phyloP scores from a whole-genome alignment of 345 rosid genomes.

The Camelina laxa region DNA sequence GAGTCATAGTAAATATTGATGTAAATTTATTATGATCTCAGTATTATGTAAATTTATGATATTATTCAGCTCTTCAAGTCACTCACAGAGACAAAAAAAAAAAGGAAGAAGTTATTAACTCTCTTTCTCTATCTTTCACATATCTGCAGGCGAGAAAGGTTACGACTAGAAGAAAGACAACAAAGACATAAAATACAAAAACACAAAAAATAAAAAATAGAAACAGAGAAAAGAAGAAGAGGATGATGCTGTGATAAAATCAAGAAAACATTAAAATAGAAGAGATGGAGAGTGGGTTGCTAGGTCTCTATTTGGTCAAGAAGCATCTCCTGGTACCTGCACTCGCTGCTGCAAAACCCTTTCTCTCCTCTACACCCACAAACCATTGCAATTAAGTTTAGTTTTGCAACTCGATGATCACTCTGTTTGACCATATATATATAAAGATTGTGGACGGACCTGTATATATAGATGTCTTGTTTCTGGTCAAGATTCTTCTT shows the following conservation, averaged over 20 bases:
- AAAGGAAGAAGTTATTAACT: neutral
- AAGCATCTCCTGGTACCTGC: slow-evolving; percentile 77
- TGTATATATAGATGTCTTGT: slow-evolving; percentile 66
- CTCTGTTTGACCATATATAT: neutral
- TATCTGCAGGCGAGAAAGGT: slow-evolving; percentile 39
- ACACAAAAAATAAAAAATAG: neutral
- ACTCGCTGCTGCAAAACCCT: slow-evolving; percentile 81
- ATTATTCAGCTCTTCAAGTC: neutral
- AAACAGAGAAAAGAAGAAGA: slow-evolving; percentile 14
- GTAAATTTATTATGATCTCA: neutral
- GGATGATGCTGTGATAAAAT: slow-evolving; percentile 22
- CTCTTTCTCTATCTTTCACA: slow-evolving; percentile 20
- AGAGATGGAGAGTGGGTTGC: neutral
- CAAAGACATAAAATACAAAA: neutral
- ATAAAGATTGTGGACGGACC: slow-evolving; percentile 45
- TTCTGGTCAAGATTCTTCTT: slow-evolving; percentile 70
- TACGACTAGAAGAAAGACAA: neutral
- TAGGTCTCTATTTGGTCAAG: slow-evolving; percentile 54
- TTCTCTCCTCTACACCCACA: slow-evolving; percentile 74
- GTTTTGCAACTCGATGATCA: neutral
- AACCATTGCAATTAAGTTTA: slow-evolving; percentile 4
- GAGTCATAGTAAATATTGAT: neutral
- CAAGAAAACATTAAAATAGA: neutral
- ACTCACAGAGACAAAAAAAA: neutral
- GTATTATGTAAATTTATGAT: neutral